phyloP scores from a whole-genome alignment of 352 stramenopile species.

The Phytophthora meadii region DNA sequence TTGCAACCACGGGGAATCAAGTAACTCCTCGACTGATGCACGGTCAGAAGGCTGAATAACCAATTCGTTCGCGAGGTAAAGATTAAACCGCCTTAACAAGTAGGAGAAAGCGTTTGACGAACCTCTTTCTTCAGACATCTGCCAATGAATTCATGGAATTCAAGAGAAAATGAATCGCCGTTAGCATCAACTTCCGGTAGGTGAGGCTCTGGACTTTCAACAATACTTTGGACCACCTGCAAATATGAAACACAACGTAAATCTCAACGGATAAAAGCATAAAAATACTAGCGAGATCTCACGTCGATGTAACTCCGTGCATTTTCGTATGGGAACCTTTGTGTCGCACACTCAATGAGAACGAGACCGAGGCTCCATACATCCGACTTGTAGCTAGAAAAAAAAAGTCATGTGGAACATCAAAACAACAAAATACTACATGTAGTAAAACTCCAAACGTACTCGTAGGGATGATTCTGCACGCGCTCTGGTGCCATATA shows the following conservation, averaged over 20 bases:
- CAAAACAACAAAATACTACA: not conserved
- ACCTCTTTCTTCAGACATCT: conserved; percentile 77
- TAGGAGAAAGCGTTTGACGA: not conserved
- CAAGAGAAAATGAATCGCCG: conserved; percentile 43
- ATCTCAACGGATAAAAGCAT: not conserved
- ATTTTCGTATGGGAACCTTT: conserved; percentile 59
- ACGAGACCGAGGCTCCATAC: conserved; percentile 83
- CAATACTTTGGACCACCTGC: conserved; percentile 79
- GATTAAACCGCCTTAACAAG: not conserved
- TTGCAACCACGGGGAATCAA: conserved; percentile 62
- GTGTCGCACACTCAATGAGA: conserved; percentile 73
- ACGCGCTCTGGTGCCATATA: conserved; percentile 96
- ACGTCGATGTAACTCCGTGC: conserved; percentile 77
- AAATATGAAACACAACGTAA: not conserved
- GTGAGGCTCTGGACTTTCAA: conserved; percentile 61
- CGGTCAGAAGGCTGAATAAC: conserved; percentile 55
- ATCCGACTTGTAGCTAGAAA: conserved; percentile 74
- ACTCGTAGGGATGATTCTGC: conserved; percentile 81
- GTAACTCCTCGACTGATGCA: conserved; percentile 62
- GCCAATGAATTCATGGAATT: conserved; percentile 67
- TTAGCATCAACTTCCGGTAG: conserved; percentile 42
- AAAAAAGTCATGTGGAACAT: not conserved
- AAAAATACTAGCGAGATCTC: conserved; percentile 4
- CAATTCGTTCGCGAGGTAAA: not conserved
- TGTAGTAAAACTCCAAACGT: conserved; percentile 10